Evolutionary conservation across 768 basidiomycete genomes (phyloP).

Genomic region (Amyloporia xantha): DNA sequence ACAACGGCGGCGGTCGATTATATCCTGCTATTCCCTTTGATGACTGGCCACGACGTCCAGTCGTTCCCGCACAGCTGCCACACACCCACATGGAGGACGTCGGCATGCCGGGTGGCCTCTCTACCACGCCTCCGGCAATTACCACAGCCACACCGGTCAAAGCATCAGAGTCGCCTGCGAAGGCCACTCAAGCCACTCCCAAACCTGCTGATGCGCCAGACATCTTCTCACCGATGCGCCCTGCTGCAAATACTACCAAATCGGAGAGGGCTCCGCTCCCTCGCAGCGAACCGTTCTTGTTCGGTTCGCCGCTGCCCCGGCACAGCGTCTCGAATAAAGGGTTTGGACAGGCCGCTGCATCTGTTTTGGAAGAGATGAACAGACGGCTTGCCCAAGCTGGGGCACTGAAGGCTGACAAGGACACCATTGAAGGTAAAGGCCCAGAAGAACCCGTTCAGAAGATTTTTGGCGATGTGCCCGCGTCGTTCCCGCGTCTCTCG

Average conservation of each 20-base stretch:
- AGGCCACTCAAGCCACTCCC: slow-evolving; percentile 21
- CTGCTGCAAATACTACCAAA: background rate
- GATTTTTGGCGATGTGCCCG: background rate
- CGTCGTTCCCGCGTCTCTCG: slow-evolving; percentile 59
- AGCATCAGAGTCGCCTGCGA: slow-evolving; percentile 17
- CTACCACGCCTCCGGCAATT: too few species aligned
- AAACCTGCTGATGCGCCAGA: slow-evolving; percentile 30
- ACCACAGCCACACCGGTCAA: slow-evolving; percentile 20
- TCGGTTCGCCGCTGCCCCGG: slow-evolving; percentile 68
- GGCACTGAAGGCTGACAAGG: slow-evolving; percentile 31
- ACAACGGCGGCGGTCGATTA: slow-evolving; percentile 22
- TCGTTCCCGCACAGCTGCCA: slow-evolving; percentile 7
- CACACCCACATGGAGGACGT: slow-evolving; percentile 19
- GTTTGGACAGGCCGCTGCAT: slow-evolving; percentile 60
- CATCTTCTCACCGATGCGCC: slow-evolving; percentile 36
- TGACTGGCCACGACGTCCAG: slow-evolving; percentile 17
- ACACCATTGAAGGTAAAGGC: background rate
- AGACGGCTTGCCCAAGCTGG: slow-evolving; percentile 55
- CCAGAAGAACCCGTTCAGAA: background rate
- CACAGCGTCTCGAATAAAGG: slow-evolving; percentile 57
- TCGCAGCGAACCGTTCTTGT: slow-evolving; percentile 53
- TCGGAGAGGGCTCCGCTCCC: slow-evolving; percentile 12
- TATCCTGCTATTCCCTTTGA: slow-evolving; percentile 35
- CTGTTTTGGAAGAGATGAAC: slow-evolving; percentile 81
- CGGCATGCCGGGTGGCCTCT: slow-evolving; percentile 31